Evolutionary conservation across 2,329 filamentous ascomycete species (phyloP).

Genomic region (Fonsecaea monophora): DNA sequence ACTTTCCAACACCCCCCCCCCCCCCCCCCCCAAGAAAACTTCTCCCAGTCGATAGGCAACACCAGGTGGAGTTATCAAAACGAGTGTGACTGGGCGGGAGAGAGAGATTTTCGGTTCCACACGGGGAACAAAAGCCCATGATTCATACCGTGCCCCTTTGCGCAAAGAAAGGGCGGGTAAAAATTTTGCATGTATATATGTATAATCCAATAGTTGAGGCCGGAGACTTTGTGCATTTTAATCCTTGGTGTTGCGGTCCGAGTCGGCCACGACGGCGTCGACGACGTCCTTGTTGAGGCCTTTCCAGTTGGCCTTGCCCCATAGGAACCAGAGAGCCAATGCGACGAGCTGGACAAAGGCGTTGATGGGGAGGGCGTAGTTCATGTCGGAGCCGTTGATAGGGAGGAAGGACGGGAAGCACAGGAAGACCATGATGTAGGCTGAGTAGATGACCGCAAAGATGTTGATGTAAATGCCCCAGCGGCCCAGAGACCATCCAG

Average conservation of each 20-base stretch:
- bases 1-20: too few species aligned
- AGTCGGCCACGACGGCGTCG: conserved; percentile 31
- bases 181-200: neutral
- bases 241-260: conserved; percentile 30
- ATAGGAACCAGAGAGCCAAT: conserved; percentile 33
- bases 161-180: too few species aligned
- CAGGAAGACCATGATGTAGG: conserved; percentile 43
- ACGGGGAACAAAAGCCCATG: neutral
- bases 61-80: too few species aligned
- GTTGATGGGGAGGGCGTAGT: conserved; percentile 48
- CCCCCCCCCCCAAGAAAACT: too few species aligned
- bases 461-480: conserved; percentile 46
- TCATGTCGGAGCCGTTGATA: conserved; percentile 47
- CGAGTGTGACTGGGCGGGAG: too few species aligned
- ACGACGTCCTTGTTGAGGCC: conserved; percentile 33
- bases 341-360: conserved; percentile 37
- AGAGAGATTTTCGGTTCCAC: neutral
- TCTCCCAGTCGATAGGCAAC: too few species aligned
- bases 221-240: conserved; percentile 5
- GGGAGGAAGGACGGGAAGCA: conserved; percentile 46
- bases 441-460: conserved; percentile 46
- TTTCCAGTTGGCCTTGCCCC: conserved; percentile 35
- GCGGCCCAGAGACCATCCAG: conserved; percentile 34
- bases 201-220: neutral
- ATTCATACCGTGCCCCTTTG: neutral